These are phyloP conservation scores for Haberlea rhodopensis DNA, from an alignment of 257 asterid species.

Conservation along the genomic window DNA sequence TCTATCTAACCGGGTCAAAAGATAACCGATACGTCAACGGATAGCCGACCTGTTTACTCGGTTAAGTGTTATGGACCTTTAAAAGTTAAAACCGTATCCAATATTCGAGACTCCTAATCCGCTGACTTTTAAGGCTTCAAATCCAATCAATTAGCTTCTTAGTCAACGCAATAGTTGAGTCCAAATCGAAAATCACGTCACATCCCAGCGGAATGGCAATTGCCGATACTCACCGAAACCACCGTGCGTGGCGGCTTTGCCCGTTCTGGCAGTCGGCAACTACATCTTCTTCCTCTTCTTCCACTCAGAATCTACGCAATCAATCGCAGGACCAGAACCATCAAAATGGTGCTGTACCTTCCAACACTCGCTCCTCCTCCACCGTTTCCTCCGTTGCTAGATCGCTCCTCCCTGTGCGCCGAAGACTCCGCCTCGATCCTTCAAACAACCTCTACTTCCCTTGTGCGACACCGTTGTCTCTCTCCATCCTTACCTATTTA, in stretches of 20 bases:
- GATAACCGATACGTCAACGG: too few relatives aligned
- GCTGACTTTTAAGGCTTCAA: too few relatives aligned
- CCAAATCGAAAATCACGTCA: not conserved
- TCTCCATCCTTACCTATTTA: conserved; percentile 9
- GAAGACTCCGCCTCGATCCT: conserved; percentile 87
- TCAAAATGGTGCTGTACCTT: conserved; percentile 40
- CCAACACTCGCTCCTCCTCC: conserved; percentile 33
- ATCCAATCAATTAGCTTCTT: too few relatives aligned
- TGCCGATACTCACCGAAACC: conserved; percentile 34
- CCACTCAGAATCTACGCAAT: conserved; percentile 51
- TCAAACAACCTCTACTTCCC: conserved; percentile 72
- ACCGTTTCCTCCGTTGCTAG: conserved; percentile 64
- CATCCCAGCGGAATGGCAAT: conserved; percentile 56
- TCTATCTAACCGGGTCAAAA: too few relatives aligned
- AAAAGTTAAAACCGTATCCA: too few relatives aligned
- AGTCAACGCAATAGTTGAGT: too few relatives aligned
- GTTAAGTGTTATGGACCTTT: too few relatives aligned
- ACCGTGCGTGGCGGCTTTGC: conserved; percentile 49
- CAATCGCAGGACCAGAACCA: conserved; percentile 32
- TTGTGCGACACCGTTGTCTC: conserved; percentile 43
- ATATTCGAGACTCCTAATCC: too few relatives aligned
- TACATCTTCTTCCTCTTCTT: conserved; percentile 42
- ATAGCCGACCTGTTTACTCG: too few relatives aligned
- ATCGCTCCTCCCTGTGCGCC: conserved; percentile 73
- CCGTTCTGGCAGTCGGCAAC: conserved; percentile 54